Conservation (phyloP, 192 early-diverging fungal species). For the Entomortierella chlamydospora region DNA sequence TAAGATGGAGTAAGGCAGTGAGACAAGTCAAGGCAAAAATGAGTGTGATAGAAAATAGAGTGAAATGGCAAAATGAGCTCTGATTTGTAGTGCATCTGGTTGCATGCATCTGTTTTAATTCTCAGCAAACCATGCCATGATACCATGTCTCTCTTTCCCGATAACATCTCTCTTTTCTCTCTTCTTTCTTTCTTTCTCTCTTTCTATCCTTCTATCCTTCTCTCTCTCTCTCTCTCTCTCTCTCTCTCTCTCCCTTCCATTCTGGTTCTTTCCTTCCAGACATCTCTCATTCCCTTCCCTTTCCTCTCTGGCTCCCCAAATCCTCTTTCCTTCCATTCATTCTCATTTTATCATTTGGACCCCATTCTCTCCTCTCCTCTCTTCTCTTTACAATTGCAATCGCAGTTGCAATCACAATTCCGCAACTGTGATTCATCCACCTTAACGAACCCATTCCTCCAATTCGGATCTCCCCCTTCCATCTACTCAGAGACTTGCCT, state of each 20-base stretch:
- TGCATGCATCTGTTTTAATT: no score
- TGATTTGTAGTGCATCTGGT: no score
- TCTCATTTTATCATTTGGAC: not conserved
- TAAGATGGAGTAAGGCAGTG: no score
- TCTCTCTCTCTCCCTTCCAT: not conserved
- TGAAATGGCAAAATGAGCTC: not conserved
- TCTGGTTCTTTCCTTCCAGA: not conserved
- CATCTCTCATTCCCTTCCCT: not conserved
- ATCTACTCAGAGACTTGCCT: no score
- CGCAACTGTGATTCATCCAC: not conserved
- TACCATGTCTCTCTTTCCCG: no score
- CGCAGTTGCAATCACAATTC: not conserved
- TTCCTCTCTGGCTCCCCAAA: not conserved
- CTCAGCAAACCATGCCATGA: not conserved
- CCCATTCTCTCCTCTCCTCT: not conserved
- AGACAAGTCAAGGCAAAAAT: no score
- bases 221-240: not conserved
- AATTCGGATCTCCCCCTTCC: slow-evolving; percentile 11
- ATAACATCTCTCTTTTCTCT: not conserved
- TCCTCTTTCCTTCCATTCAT: not conserved
- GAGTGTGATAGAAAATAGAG: not conserved
- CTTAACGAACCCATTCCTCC: not conserved
- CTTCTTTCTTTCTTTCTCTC: not conserved
- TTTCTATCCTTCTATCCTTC: not conserved
- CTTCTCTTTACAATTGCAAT: not conserved